Base-by-base conservation (phyloP, 805 yeast species). In the Cyberlindnera mrakii region DNA sequence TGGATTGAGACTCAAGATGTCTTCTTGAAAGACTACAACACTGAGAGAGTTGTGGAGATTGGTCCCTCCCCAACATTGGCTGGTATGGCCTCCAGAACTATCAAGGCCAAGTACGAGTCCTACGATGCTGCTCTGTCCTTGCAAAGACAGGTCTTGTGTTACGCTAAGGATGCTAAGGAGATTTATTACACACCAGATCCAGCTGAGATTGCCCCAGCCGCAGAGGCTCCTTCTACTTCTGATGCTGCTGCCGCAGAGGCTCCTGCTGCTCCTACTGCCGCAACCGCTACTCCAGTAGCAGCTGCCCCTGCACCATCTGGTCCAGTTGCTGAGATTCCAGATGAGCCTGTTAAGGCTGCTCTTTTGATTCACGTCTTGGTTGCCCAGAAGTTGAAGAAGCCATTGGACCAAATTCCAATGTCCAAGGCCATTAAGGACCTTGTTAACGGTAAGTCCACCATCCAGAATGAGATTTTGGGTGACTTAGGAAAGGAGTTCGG, bases 1-100 rank as follows among this genome's bases (percentile, higher is more conserved):
- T 93, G 99, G 98, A 93, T 95, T 66, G 99, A 95, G 66, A 93
- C 99, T 49, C 99, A 93, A 70, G 99, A 93, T 72, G 98, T 93
- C 46, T 85, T 93, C 64, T 78, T 93, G 64, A 85, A 86, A 65
- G 93, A 89, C 57, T 84, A 80, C 78, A 89, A 91, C 69, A 85
- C 97, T 49, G 99, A 95, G 71, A 80, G 99, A 62, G 91, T 93
- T 49, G 96, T 93, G 53, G 99, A 93, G 69, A 87, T 93, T 52
- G 99, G 99, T 43, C 99, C 99, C 48, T 89, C 98, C 39, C 98
- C 99, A 48, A 93, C 99, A 35, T 76, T 93, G 64, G 93, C 97
- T 33, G 98, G 98, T 54, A 93, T 93, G 99, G 98, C 99, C 51
- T 80, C 86, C 55, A 83, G 98, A 72, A 93, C 99, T 49, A 80